Base-by-base conservation (phyloP, 805 yeast genomes). In the Barnettozyma wickerhamii region DNA sequence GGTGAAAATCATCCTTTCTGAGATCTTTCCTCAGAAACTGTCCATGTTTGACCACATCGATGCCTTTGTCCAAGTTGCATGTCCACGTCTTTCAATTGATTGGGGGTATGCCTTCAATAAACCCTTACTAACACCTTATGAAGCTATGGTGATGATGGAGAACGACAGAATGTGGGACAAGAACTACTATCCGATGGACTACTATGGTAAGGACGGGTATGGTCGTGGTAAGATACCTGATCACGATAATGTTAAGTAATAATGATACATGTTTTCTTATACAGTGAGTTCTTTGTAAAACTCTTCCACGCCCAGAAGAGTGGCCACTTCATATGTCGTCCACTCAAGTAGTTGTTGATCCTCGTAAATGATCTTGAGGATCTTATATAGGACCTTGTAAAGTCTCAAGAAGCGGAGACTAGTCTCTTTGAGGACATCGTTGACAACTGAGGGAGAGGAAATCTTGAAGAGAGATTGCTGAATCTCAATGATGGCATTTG, bases 91-190 rank as follows among this genome's bases (percentile, higher is more conserved):
- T 34, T 87, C 96, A 2, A 91, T 93, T 31, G 99, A 93, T 61
- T 93, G 99, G 99, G 99, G 99, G 0, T 93, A 93, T 60, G 99
- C 99, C 0, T 93, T 93, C 57, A 79, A 80, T 44, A 85, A 84
- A 56, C 99, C 99, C 0, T 65, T 93, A 32, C 64, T 93, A 43
- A 91, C 99, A 0, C 99, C 99, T 0, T 93, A 93, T 59, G 99
- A 93, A 58, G 88, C 96, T 0, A 88, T 86, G 87, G 95, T 90
- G 5, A 74, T 89, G 73, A 62, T 93, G 50, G 83, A 77, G 7
- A 72, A 80, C 34, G 97, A 89, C 54, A 65, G 65, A 28, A 71
- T 68, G 62, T 85, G 93, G 77, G 66, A 62, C 34, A 74, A 74
- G 30, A 68, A 68, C 2, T 80, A 72, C 42, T 93, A 93, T 58